A percentile compares a stretch with the other conserved stretches of the same genome.
Evolutionary conservation across 495 filamentous ascomycete species (phyloP).

Genomic region (Penicillium manginii): DNA sequence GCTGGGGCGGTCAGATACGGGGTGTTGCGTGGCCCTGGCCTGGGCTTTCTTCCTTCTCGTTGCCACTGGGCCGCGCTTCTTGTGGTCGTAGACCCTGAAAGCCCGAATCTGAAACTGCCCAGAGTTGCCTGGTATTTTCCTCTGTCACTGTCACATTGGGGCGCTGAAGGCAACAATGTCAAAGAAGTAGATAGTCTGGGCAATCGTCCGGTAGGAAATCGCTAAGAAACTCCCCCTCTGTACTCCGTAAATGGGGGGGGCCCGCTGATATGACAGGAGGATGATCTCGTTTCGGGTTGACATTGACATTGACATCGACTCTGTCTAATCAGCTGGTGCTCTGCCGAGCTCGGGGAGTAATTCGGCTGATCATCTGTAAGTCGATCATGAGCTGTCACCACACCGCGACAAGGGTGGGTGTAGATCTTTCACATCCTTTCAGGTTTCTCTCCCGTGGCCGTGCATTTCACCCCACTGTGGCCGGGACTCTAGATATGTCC

Average conservation of each 20-base stretch:
- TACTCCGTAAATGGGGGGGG: no score
- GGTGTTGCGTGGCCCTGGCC: slow-evolving; percentile 12
- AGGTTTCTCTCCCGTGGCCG: slow-evolving; percentile 3
- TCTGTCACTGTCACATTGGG: not conserved
- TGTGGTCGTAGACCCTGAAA: not conserved
- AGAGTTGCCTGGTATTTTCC: not conserved
- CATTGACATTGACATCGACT: not conserved
- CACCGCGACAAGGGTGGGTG: not conserved
- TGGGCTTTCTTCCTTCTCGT: not conserved
- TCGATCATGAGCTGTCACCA: slow-evolving; percentile 4
- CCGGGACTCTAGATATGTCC: not conserved
- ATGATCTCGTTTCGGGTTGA: not conserved
- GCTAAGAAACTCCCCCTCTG: not conserved
- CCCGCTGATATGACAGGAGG: not conserved
- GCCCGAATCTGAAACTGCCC: slow-evolving; percentile 4
- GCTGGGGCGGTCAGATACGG: slow-evolving; percentile 14
- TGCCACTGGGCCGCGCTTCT: slow-evolving; percentile 1
- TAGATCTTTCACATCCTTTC: not conserved
- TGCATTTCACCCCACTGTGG: not conserved
- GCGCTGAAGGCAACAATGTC: not conserved
- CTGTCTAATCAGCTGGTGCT: not conserved
- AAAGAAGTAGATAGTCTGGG: not conserved
- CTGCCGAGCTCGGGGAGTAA: not conserved
- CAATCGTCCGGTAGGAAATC: not conserved
- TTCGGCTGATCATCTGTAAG: not conserved